Evolutionary conservation across 352 stramenopile species (phyloP), one percentile per base, ranked within the genome.

Genomic region (Pythium volutum): DNA sequence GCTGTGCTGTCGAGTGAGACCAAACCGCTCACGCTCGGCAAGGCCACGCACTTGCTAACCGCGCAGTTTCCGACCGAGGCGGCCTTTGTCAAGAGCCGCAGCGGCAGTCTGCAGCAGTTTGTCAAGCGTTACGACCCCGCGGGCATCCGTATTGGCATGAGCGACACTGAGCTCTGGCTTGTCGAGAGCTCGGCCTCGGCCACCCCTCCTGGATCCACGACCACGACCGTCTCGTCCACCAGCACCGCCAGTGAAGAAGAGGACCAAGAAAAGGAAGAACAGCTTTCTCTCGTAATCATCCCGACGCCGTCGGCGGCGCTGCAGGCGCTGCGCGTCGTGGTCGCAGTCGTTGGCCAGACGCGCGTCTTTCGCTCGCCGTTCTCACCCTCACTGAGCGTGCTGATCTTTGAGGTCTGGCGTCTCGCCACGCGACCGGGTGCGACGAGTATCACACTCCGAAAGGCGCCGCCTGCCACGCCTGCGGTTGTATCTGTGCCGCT

Each of bases 41-140:
- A 55, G 46, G 22, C 47, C 25, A 23, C 41, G 39, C 23, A n/a
- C 3, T 20, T 33, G 16, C 34, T 55, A 14, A 23, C 18, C 23
- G 26, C 14, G 9, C 18, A 18, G 31, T 51, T 38, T 7, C 51
- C 42, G 2, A 5, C n/a, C 18, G 52, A 67, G 26, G 50, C 45
- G 31, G 41, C 27, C 41, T 66, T 66, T 26, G 58, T 66, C 49
- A 33, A 38, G 14, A 26, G 36, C 1, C 59, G 42, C 38, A 42
- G 41, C 33, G 59, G 50, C 41, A 20, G 38, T 14, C 22, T 66
- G 5, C 6, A 31, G 12, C 26, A 11, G 31, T 66, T 66, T 39
- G 39, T 64, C 9, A 20, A 11, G 11, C 15, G 12, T 22, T 64
- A 64, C 57, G 57, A 53, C 15, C 4, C 56, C 3, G 4, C 36